Evolutionary conservation across 768 basidiomycete species (phyloP), one percentile per base, ranked within the genome.

Genomic region (Amanita muscaria): DNA sequence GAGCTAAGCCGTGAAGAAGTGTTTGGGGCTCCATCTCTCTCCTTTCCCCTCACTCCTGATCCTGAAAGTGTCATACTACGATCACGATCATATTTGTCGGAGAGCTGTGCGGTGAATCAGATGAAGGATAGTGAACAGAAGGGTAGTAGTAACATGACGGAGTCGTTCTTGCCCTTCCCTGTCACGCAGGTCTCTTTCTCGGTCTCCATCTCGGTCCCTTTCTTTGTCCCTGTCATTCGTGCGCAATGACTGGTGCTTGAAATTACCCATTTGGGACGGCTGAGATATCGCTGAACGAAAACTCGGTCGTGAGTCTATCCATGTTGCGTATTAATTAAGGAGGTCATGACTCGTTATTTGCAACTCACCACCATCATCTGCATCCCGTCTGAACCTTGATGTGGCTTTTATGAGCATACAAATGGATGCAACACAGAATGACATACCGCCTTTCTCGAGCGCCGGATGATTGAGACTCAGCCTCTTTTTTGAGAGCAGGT

Each of bases 241-340:
- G 42, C 86, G 83, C 53, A 83, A 64, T 9, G 88, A 87, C 53
- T 91, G 88, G 56, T 90, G 88, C 58, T 88, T 86, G 62, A 91
- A 91, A 58, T 88, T 89, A 38, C 88, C 88, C 88, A 91, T 91
- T 65, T 90, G 88, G 27, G 88, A 87, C 21, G 87, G 85, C 54
- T 91, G 88, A 19, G 84, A 76, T 39, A 84, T 67, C 11, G 77
- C 69, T 10, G 85, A 73, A 23, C 85, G 77, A 57, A 88, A 89
- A 5, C 79, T 72, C 19, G 83, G 75, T 46, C 88, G 73, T 42
- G 71, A 62, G 62, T 80, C 76, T 74, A 49, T 45, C 19, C 14
- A 37, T 18, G 27, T 21, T 30, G 6, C 18, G n/a, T 31, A 40
- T 45, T 44, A 27, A 30, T 18, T 47, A 22, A 55, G 40, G 42